Base-by-base conservation (phyloP, 257 asterid species). In the Phtheirospermum japonicum region DNA sequence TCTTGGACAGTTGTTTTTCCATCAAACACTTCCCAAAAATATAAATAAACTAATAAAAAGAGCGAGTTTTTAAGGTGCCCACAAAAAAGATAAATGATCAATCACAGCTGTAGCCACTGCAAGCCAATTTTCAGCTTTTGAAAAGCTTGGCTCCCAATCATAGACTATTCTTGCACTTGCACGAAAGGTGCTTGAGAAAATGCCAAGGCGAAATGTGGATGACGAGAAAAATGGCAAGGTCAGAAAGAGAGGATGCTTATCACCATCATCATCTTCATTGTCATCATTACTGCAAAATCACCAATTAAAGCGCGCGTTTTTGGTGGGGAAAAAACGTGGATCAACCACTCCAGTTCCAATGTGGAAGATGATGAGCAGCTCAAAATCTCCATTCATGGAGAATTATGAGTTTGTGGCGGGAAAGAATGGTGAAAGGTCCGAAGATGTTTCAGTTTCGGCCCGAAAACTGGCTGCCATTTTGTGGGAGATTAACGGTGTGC, bases 241-340 rank as follows among this genome's bases (percentile, higher is more conserved):
- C 57, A 86, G 95, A 42, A 86, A 86, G 76, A 82, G 95, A 34
- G 80, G 85, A 0, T 75, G 77, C 64, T 83, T 90, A 18, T 79
- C 91, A 14, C 75, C 89, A 18, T 79, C 91, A 4, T 81, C 91
- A 2, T 81, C 95, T n/a, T 83, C 91, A 40, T 67, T 86, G 54
- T 23, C 3, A 23, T 23, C 79, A 70, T 58, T 74, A 73, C 3
- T 23, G 28, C 28, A 23, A 42, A 83, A 73, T 55, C 76, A 76
- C 52, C 69, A 87, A 19, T 64, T 82, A 72, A 86, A 83, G 71
- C 77, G 85, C 34, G 81, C 89, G 9, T 64, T 83, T 61, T 74
- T 83, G 63, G 85, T 82, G 33, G 85, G 87, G 4, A 83, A 78
- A 55, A 86, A 75, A 67, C 81, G 76, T 64, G 90, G 88, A 31